Evolutionary conservation across 2,329 filamentous ascomycete genomes (phyloP), one percentile per base, ranked within the genome.

Genomic region (Nigrograna mackinnonii): DNA sequence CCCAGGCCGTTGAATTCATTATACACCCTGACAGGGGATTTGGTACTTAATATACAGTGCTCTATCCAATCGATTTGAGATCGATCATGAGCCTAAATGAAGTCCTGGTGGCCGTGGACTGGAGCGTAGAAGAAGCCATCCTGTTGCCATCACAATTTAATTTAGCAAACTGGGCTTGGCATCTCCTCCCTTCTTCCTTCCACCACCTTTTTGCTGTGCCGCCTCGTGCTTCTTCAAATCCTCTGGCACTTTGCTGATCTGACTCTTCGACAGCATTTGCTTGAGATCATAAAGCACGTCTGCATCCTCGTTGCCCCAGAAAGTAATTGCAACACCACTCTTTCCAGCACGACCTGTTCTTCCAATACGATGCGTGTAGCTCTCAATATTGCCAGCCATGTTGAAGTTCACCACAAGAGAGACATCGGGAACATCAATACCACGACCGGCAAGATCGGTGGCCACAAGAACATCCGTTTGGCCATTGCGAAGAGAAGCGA

Each of bases 321-420:
- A 99, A 0, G 94, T 99, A 50, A 99, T 94, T 2, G 94, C 89
- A 37, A 96, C 85, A 85, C 94, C 94, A 56, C 83, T 91, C 82
- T 97, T 97, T 49, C 94, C 94, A 2, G 94, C 94, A 84, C 94
- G 87, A 78, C 94, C 94, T 2, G 94, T 99, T 74, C 94, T 87
- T 69, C 94, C 94, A 61, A 99, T 87, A 74, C 94, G 86, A 77
- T 99, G 94, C 2, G 92, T 97, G 68, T 99, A 99, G 63, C 83
- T 87, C 73, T 99, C 94, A 55, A 99, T 97, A 55, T 79, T 90
- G 11, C 75, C 84, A 1, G 94, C 87, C 94, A 99, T 97, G 78
- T 97, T 99, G 82, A 97, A 99, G 76, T 99, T 99, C 67, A 99
- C 80, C 43, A 99, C 94, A 46, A 99, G 80, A 49, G 83, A 89